phyloP scores from a whole-genome alignment of 2,329 filamentous ascomycete species.

The Pseudohalonectria lignicola region DNA sequence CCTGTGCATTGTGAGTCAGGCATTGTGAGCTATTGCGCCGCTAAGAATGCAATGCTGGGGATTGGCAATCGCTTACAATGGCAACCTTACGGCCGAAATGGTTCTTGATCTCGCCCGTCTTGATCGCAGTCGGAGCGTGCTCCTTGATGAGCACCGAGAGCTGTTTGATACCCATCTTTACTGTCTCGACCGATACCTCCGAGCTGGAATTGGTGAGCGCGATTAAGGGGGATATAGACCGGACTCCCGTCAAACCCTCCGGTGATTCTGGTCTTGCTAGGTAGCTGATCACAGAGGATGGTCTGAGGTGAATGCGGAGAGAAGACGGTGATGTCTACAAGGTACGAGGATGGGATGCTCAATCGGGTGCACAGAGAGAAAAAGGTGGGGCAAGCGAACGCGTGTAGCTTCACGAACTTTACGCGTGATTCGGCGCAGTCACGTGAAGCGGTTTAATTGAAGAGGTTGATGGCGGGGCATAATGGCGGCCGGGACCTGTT shows the following conservation, averaged over 20 bases:
- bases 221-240: no score
- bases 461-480: no score
- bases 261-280: no score
- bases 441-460: background rate
- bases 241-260: no score
- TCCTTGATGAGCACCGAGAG: constrained; percentile 78
- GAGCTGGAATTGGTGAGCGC: background rate
- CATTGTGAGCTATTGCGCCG: background rate
- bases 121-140: constrained; percentile 89
- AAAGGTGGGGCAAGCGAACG: background rate
- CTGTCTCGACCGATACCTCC: constrained; percentile 1
- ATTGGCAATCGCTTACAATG: constrained; percentile 53
- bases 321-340: no score
- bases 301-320: no score
- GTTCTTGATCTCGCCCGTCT: constrained; percentile 96
- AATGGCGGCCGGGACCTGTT: no score
- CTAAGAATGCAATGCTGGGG: background rate
- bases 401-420: background rate
- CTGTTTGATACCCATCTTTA: constrained; percentile 55
- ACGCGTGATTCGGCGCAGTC: background rate
- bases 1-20: constrained; percentile 24
- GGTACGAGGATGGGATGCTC: no score
- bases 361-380: no score
- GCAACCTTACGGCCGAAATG: constrained; percentile 98
- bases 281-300: no score